A percentile compares a stretch with the other conserved stretches of the same genome.
Conservation (phyloP, 2,329 filamentous ascomycete species). For the Colletotrichum falcatum region DNA sequence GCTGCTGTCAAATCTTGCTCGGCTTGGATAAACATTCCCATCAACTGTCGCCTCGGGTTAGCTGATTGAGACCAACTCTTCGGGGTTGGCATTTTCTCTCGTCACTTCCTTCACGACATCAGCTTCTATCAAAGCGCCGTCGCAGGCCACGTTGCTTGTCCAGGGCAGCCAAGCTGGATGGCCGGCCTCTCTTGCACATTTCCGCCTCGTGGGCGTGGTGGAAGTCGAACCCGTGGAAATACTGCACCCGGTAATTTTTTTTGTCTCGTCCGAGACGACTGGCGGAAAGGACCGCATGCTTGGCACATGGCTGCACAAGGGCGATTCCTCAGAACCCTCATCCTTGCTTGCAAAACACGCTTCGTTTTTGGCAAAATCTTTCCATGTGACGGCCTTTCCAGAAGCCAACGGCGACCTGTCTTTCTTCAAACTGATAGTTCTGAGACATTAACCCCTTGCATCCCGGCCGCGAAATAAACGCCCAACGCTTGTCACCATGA, state of each 20-base stretch:
- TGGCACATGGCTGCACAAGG: background rate
- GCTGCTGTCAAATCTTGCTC: constrained; percentile 22
- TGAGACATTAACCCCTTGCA: background rate
- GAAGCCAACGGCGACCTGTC: background rate
- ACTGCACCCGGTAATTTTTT: background rate
- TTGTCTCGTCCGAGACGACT: background rate
- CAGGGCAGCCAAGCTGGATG: background rate
- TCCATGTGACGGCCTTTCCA: background rate
- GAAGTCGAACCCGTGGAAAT: background rate
- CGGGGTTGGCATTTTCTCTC: background rate
- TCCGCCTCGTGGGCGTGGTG: background rate
- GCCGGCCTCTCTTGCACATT: background rate
- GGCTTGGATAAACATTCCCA: background rate
- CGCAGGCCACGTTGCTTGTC: background rate
- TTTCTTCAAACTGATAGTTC: background rate
- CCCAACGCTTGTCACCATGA: background rate
- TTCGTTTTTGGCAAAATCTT: background rate
- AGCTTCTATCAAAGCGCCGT: background rate
- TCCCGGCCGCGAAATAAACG: background rate
- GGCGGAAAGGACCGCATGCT: background rate
- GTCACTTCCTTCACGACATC: background rate
- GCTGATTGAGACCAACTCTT: background rate
- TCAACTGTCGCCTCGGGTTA: no score
- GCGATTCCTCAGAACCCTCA: background rate
- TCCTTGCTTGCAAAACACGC: background rate